Percentiles rank a stretch among this genome's conserved stretches.
phyloP scores from a whole-genome alignment of 78 protist species.

The Polysphondylium violaceum region DNA sequence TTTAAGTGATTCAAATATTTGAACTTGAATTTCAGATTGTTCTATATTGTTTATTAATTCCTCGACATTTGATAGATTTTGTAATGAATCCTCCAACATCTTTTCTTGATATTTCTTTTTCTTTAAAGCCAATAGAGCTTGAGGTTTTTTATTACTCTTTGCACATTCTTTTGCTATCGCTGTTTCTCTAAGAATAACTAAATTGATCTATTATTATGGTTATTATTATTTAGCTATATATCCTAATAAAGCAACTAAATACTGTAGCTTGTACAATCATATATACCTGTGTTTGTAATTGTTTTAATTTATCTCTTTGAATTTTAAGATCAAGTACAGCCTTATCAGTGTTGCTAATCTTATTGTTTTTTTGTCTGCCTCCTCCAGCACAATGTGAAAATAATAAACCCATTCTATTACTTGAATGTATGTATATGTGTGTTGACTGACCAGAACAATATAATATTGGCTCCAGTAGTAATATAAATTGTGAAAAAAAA shows the following conservation, averaged over 20 bases:
- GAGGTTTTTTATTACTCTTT: constrained; percentile 49
- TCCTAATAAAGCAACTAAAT: neutral
- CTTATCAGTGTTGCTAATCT: constrained; percentile 72
- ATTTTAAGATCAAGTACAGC: constrained; percentile 84
- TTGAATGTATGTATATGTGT: neutral
- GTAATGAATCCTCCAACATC: constrained; percentile 66
- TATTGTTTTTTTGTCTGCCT: neutral
- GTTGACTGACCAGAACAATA: neutral
- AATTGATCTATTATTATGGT: constrained; percentile 19
- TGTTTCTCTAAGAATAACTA: constrained; percentile 74
- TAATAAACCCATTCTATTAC: constrained; percentile 43
- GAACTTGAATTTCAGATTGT: constrained; percentile 74
- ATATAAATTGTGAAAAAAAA: no score
- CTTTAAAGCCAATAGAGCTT: constrained; percentile 84
- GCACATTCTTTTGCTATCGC: constrained; percentile 81
- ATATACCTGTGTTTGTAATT: constrained; percentile 65
- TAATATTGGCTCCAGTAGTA: no score
- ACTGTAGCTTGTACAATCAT: no score
- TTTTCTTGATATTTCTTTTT: constrained; percentile 84
- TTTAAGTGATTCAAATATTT: constrained; percentile 83
- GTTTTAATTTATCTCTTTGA: constrained; percentile 82
- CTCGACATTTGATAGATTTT: constrained; percentile 72
- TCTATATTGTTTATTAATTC: constrained; percentile 87
- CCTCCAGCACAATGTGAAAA: constrained; percentile 34
- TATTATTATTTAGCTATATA: neutral